These are phyloP conservation scores for Aspergillus mulundensis DNA, from an alignment of 495 filamentous ascomycete genomes.

Conservation along the genomic window DNA sequence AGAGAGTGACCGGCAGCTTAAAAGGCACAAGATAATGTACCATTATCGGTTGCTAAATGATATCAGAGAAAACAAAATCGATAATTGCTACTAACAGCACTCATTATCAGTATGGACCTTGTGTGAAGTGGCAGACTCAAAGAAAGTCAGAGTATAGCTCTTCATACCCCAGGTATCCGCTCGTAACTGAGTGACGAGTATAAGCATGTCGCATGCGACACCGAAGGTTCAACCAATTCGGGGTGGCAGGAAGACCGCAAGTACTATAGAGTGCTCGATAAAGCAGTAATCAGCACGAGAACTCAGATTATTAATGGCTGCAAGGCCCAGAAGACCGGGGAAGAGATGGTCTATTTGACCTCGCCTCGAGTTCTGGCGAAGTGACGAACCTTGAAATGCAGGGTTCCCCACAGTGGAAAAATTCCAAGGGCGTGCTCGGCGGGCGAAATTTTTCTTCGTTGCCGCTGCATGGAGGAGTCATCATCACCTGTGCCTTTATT, in stretches of 20 bases:
- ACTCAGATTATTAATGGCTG: conserved; percentile 13
- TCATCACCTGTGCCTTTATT: conserved; percentile 13
- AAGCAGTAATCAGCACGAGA: conserved; percentile 14
- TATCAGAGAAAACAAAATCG: too few species aligned
- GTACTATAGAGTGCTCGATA: background rate
- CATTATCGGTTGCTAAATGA: background rate
- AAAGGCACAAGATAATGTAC: background rate
- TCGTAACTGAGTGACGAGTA: too few species aligned
- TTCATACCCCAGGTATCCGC: background rate
- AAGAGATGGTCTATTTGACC: conserved; percentile 6
- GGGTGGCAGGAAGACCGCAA: background rate
- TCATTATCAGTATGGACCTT: background rate
- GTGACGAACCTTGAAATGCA: conserved; percentile 12
- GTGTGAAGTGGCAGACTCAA: background rate
- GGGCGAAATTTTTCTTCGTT: conserved; percentile 27
- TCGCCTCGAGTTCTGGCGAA: conserved; percentile 3
- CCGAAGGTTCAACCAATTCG: too few species aligned
- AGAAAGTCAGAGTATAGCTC: background rate
- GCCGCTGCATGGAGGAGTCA: conserved; percentile 18
- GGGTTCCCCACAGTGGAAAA: conserved; percentile 21
- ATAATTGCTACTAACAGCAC: too few species aligned
- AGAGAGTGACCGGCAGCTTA: background rate
- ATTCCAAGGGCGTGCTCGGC: conserved; percentile 15
- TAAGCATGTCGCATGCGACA: too few species aligned
- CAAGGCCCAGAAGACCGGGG: conserved; percentile 8